Conservation (phyloP, 257 asterid species). For the Catharanthus roseus region DNA sequence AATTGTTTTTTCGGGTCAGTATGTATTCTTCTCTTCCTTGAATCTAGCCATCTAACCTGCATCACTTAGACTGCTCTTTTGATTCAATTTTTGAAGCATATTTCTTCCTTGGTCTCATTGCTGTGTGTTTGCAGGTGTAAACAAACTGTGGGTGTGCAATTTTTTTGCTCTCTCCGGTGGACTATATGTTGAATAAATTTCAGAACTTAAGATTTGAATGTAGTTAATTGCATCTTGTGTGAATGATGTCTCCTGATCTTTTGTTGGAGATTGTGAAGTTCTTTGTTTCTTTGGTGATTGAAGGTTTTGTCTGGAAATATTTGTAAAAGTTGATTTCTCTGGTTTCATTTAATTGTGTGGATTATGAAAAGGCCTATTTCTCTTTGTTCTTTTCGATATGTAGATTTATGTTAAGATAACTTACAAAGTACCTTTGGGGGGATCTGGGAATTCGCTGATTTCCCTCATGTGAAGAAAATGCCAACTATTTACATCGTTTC, state of each 20-base stretch:
- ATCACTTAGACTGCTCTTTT: background rate
- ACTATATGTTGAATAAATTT: background rate
- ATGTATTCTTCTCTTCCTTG: slow-evolving; percentile 12
- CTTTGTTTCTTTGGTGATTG: background rate
- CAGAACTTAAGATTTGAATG: background rate
- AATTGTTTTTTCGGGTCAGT: slow-evolving; percentile 47
- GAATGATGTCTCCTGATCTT: background rate
- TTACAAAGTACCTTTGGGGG: background rate
- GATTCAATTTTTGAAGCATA: background rate
- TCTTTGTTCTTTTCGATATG: background rate
- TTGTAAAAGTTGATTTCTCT: background rate
- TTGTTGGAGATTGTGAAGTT: slow-evolving; percentile 2
- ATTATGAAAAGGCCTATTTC: background rate
- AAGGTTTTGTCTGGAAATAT: background rate
- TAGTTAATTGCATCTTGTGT: background rate
- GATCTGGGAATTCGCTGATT: background rate
- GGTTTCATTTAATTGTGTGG: background rate
- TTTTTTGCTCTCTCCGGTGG: background rate
- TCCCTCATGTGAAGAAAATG: background rate
- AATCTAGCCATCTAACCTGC: background rate
- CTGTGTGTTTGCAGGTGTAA: background rate
- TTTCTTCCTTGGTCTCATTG: background rate
- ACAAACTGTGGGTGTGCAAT: background rate
- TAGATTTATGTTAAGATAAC: background rate
- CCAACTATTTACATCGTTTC: background rate